phyloP scores from a whole-genome alignment of 2,329 filamentous ascomycete genomes.

The Drechslerella coelobrocha region DNA sequence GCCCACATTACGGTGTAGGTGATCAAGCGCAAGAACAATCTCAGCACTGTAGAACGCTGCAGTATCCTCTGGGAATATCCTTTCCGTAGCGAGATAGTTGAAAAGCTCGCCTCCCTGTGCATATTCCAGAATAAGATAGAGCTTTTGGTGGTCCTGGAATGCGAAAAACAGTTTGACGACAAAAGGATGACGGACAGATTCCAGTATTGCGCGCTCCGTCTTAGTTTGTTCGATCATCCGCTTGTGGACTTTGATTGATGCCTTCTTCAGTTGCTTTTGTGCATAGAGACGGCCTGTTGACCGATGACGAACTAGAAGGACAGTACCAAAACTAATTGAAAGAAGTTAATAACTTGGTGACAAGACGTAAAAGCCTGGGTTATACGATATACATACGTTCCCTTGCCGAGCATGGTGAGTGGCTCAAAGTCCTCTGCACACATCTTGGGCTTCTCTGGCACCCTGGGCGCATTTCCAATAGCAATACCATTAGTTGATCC shows the following conservation, averaged over 20 bases:
- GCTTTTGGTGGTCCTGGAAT: constrained; percentile 96
- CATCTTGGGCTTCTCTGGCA: constrained; percentile 75
- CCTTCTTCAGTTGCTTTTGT: constrained; percentile 98
- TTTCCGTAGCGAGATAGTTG: constrained; percentile 88
- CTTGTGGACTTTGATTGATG: constrained; percentile 92
- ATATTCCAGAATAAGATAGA: constrained; percentile 97
- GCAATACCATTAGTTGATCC: constrained; percentile 28
- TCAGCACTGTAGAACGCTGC: constrained; percentile 99
- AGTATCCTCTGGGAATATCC: constrained; percentile 89
- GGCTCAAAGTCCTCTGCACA: constrained; percentile 87
- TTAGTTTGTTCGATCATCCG: constrained; percentile 96
- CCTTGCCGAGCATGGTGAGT: constrained; percentile 90
- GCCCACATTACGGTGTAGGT: constrained; percentile 88
- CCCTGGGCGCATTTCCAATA: constrained; percentile 20
- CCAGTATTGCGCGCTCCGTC: constrained; percentile 91
- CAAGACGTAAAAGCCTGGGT: background rate
- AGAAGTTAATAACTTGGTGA: constrained; percentile 1
- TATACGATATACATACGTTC: constrained; percentile 66
- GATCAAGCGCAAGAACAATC: constrained; percentile 90
- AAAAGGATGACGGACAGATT: constrained; percentile 94
- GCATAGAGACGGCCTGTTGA: constrained; percentile 88
- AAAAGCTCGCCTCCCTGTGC: constrained; percentile 97
- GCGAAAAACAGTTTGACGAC: constrained; percentile 98
- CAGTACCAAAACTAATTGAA: constrained; percentile 71
- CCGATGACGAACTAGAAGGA: constrained; percentile 88